Evolutionary conservation across 2,329 filamentous ascomycete species (phyloP), one percentile per base, ranked within the genome.

Genomic region (Alternaria hordeiaustralica): DNA sequence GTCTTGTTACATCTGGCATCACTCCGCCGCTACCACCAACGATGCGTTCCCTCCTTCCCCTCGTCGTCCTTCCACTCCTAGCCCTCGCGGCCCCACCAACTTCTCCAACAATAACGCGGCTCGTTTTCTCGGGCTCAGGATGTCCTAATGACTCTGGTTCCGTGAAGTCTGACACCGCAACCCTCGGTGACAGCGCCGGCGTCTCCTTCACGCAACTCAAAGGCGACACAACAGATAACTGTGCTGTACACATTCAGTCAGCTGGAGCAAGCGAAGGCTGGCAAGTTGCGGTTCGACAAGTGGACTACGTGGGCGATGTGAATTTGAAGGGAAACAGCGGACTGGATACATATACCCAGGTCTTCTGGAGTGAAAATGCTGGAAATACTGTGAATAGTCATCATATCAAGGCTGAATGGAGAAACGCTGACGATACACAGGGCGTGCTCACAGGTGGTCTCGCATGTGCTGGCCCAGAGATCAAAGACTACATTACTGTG

Each of bases 351-450:
- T 69, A 68, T 41, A 76, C 74, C 13, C 65, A 70, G 23, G 65
- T 73, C 6, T 78, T 68, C 41, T 78, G 71, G 71, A 78, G 75
- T 54, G 72, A 78, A 26, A 68, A 74, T 36, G 75, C 75, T 36
- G 65, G 61, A 6, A 66, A 73, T 33, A 78, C 75, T 11, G 75
- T 78, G 55, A 60, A 73, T 69, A 41, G 18, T 25, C 54, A 12
- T 57, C 46, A 50, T 18, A 15, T 54, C 33, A 15, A 7, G 28
- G 47, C 8, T 3, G 12, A 23, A 28, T n/a, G 43, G 43, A 44
- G 33, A 11, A 25, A 10, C 30, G 11, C 41, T 46, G 28, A 18
- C 51, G 6, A n/a, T 25, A 33, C 20, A 26, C 56, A 76, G 73
- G 68, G 64, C 21, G 60, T 64, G 12, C 58, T 77, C 6, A 70